A percentile compares a stretch with the other conserved stretches of the same genome.
Conservation (phyloP, 148 eudicot genomes). For the Selenicereus undatus region DNA sequence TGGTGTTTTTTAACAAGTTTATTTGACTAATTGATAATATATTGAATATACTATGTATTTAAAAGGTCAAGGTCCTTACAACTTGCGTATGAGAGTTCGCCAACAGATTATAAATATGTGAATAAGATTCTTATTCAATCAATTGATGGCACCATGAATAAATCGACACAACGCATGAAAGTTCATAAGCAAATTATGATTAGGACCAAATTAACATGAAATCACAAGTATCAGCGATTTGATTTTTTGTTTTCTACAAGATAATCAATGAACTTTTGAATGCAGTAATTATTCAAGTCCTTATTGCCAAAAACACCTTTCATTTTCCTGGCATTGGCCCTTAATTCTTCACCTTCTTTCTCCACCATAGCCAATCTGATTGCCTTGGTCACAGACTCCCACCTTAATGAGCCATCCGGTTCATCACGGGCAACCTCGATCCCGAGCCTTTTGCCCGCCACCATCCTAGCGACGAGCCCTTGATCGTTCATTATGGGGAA, state of each 20-base stretch:
- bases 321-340: slow-evolving; percentile 45
- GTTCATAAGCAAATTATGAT: too few species aligned
- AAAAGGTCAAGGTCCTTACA: too few species aligned
- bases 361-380: slow-evolving; percentile 43
- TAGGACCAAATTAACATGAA: neutral
- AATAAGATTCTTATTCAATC: neutral
- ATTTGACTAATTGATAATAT: too few species aligned
- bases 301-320: slow-evolving; percentile 40
- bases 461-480: slow-evolving; percentile 50
- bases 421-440: slow-evolving; percentile 50
- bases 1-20: too few species aligned
- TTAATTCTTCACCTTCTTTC: slow-evolving; percentile 43
- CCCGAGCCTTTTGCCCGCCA: slow-evolving; percentile 49
- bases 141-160: too few species aligned
- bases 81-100: too few species aligned
- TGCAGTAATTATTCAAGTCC: slow-evolving; percentile 21
- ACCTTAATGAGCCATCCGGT: slow-evolving; percentile 44
- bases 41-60: too few species aligned
- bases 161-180: too few species aligned
- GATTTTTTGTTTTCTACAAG: slow-evolving; percentile 25
- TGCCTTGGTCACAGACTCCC: slow-evolving; percentile 43
- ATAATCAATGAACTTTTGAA: slow-evolving; percentile 29
- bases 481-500: slow-evolving; percentile 69
- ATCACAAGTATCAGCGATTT: neutral
- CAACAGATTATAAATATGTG: too few species aligned